Evolutionary conservation across 1,284 basidiomycete genomes (phyloP).

Genomic region (Mrakiaceae sp.): DNA sequence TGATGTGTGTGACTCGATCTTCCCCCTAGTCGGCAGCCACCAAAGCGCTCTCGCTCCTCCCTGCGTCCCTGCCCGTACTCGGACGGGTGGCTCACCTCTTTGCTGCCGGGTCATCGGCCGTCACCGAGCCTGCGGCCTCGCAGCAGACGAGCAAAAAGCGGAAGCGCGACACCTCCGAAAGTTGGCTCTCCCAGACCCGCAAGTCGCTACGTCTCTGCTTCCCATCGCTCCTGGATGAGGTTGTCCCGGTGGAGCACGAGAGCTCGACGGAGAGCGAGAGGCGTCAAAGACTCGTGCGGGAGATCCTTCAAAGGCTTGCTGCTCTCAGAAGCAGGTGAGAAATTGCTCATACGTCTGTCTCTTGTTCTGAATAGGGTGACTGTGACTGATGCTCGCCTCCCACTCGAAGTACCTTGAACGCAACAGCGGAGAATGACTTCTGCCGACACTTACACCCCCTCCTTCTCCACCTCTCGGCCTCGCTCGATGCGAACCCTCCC

Average conservation of each 20-base stretch:
- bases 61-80: too few relatives aligned
- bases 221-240: background rate
- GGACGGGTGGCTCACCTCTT: too few relatives aligned
- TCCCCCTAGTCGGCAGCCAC: too few relatives aligned
- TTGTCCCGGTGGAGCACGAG: background rate
- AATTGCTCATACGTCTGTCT: background rate
- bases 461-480: background rate
- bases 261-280: background rate
- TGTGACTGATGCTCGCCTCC: background rate
- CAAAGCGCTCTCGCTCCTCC: too few relatives aligned
- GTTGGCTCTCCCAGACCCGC: background rate
- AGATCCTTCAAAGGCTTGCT: background rate
- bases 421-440: background rate
- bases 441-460: background rate
- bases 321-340: background rate
- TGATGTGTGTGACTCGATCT: too few relatives aligned
- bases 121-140: background rate
- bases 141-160: conserved; percentile 1
- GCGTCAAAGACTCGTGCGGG: background rate
- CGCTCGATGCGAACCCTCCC: background rate
- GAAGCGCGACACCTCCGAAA: background rate
- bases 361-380: background rate
- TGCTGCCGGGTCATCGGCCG: background rate
- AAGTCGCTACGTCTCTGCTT: background rate
- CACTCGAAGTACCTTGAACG: background rate